Conservation (phyloP, 2,329 filamentous ascomycete genomes). For the Hypoxylon sp. region DNA sequence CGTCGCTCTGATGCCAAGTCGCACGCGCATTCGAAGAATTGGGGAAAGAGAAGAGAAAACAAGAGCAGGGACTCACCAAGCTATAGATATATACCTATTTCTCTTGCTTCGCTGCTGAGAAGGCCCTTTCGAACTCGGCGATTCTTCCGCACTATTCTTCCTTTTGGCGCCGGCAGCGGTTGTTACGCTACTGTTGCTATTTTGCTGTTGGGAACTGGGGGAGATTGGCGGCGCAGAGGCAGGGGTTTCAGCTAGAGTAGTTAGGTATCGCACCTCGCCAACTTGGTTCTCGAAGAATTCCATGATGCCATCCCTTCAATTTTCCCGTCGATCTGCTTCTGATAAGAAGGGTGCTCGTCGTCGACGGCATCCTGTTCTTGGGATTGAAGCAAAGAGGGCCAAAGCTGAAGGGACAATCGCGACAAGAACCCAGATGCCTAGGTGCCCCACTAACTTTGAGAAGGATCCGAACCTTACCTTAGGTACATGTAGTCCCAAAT, state of each 20-base stretch:
- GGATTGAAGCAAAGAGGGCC: conserved; percentile 16
- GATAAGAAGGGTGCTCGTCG: conserved; percentile 6
- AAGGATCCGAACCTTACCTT: conserved; percentile 33
- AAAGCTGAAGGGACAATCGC: conserved; percentile 28
- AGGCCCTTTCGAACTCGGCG: conserved; percentile 41
- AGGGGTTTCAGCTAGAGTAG: conserved; percentile 49
- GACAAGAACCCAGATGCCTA: neutral
- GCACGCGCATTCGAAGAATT: conserved; percentile 11
- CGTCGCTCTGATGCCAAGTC: conserved; percentile 7
- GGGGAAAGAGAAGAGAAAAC: conserved; percentile 5
- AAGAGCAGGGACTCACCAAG: conserved; percentile 64
- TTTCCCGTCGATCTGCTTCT: conserved; percentile 25
- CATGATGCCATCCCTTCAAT: conserved; percentile 48
- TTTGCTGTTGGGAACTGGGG: conserved; percentile 40
- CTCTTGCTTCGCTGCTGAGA: conserved; percentile 69
- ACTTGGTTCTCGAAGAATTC: conserved; percentile 57
- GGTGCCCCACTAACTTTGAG: conserved; percentile 34
- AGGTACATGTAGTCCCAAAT: conserved; percentile 34
- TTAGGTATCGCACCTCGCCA: conserved; percentile 56
- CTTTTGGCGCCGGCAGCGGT: conserved; percentile 46
- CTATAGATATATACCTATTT: conserved; percentile 75
- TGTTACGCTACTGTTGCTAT: conserved; percentile 30
- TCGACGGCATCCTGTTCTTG: conserved; percentile 31
- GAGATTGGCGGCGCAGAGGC: conserved; percentile 37
- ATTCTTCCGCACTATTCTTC: conserved; percentile 50